phyloP scores from a whole-genome alignment of 2,329 filamentous ascomycete species.

The Colletotrichum cordylinicola region DNA sequence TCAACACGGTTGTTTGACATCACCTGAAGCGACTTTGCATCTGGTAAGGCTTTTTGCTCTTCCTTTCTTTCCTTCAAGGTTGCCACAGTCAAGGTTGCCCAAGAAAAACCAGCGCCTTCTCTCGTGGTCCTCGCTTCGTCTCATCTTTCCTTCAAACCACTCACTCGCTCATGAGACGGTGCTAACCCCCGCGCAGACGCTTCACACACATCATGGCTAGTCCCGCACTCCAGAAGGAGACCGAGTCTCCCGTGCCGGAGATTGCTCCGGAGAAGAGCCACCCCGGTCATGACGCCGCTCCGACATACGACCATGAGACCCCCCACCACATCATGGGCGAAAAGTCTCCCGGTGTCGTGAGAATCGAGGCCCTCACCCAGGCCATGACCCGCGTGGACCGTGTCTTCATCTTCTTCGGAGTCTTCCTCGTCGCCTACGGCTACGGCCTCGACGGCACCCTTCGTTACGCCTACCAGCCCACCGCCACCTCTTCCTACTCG shows the following conservation, averaged over 20 bases:
- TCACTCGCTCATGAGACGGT: not conserved
- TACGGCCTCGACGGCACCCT: constrained; percentile 67
- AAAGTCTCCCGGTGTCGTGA: constrained; percentile 59
- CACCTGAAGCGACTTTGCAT: not conserved
- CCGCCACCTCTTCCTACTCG: constrained; percentile 55
- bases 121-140: not conserved
- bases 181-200: not conserved
- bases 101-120: not conserved
- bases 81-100: not conserved
- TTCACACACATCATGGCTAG: not conserved
- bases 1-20: not conserved
- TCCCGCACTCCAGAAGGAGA: not conserved
- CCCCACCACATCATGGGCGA: constrained; percentile 25
- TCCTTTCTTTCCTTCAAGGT: not conserved
- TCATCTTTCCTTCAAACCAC: not conserved
- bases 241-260: not conserved
- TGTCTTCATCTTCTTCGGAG: constrained; percentile 61
- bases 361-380: constrained; percentile 61
- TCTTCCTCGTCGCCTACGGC: constrained; percentile 69
- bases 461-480: constrained; percentile 60
- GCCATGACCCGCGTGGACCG: constrained; percentile 59
- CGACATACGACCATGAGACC: not conserved
- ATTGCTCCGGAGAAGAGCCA: not conserved
- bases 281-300: not conserved
- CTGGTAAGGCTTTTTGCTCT: not conserved